Evolutionary conservation across 2,329 filamentous ascomycete species (phyloP).

Genomic region (Penicillium sp.): DNA sequence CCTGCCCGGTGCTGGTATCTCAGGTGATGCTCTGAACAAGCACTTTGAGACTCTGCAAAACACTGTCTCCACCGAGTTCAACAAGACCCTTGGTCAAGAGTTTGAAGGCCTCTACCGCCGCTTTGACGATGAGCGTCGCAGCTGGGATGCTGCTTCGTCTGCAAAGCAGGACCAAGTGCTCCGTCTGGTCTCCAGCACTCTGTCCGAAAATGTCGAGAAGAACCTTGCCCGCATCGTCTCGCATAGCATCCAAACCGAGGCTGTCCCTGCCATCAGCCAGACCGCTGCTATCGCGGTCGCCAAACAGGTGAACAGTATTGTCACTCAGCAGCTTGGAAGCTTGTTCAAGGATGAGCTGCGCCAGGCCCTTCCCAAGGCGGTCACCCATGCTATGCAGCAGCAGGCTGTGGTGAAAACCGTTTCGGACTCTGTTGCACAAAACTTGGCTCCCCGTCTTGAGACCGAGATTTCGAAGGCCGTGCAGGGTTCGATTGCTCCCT

Average conservation of each 20-base stretch:
- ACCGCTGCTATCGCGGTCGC: slow-evolving; percentile 64
- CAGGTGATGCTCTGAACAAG: slow-evolving; percentile 57
- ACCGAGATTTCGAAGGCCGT: slow-evolving; percentile 61
- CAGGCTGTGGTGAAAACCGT: slow-evolving; percentile 68
- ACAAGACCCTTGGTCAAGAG: slow-evolving; percentile 46
- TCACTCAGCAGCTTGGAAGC: slow-evolving; percentile 63
- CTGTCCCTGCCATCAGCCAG: slow-evolving; percentile 70
- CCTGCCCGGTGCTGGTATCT: slow-evolving; percentile 26
- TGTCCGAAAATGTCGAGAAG: slow-evolving; percentile 68
- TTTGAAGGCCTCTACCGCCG: slow-evolving; percentile 55
- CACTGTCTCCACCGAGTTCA: slow-evolving; percentile 47
- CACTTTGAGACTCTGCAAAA: slow-evolving; percentile 56
- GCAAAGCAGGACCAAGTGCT: slow-evolving; percentile 67
- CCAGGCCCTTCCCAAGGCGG: slow-evolving; percentile 61
- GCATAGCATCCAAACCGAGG: slow-evolving; percentile 66
- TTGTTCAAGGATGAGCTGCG: slow-evolving; percentile 70
- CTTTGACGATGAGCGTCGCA: slow-evolving; percentile 65
- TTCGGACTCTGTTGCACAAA: slow-evolving; percentile 65
- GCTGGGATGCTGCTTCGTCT: slow-evolving; percentile 57
- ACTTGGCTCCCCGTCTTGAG: slow-evolving; percentile 65
- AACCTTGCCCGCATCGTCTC: slow-evolving; percentile 72
- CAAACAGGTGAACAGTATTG: slow-evolving; percentile 64
- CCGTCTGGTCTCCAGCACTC: slow-evolving; percentile 62
- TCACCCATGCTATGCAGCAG: slow-evolving; percentile 66
- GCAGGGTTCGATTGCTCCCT: slow-evolving; percentile 60